phyloP scores from a whole-genome alignment of 2,329 filamentous ascomycete species.

The Aspergillus sp. region DNA sequence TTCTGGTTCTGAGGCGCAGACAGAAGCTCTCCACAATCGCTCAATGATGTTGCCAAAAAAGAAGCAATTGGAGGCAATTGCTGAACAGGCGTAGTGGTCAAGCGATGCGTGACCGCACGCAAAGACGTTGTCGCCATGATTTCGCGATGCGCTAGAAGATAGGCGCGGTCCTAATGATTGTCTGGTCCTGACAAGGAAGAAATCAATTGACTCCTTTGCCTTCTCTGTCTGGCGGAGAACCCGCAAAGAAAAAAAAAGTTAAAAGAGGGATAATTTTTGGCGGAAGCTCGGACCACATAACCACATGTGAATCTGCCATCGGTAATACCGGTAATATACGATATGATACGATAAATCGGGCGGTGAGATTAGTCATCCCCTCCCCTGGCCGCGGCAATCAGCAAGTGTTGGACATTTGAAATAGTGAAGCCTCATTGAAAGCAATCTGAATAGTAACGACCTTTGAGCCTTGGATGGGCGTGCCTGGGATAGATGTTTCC shows the following conservation, averaged over 20 bases:
- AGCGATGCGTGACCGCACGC: constrained; percentile 40
- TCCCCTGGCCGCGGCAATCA: constrained; percentile 20
- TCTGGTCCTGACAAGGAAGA: constrained; percentile 5
- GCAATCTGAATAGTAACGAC: constrained; percentile 5
- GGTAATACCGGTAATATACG: constrained; percentile 16
- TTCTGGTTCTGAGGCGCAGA: constrained; percentile 55
- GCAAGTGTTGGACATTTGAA: constrained; percentile 4
- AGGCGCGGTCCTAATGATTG: no score
- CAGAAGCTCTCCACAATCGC: constrained; percentile 52
- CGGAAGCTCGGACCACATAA: constrained; percentile 25
- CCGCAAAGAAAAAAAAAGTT: constrained; percentile 3
- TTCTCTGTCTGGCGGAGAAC: no score
- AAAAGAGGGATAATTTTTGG: not conserved
- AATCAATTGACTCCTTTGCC: not conserved
- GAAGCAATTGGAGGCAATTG: constrained; percentile 69
- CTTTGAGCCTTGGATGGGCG: constrained; percentile 14
- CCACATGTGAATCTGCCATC: constrained; percentile 8
- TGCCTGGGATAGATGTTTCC: constrained; percentile 9
- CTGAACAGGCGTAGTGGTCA: constrained; percentile 64
- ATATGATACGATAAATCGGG: constrained; percentile 9
- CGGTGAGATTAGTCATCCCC: constrained; percentile 5
- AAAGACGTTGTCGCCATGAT: constrained; percentile 29
- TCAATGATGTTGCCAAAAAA: constrained; percentile 54
- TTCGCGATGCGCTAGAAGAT: no score
- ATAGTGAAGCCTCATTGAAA: not conserved